A percentile compares a stretch with the other conserved stretches of the same genome.
phyloP scores from a whole-genome alignment of 768 basidiomycete genomes.

The Polyporus arcularius region DNA sequence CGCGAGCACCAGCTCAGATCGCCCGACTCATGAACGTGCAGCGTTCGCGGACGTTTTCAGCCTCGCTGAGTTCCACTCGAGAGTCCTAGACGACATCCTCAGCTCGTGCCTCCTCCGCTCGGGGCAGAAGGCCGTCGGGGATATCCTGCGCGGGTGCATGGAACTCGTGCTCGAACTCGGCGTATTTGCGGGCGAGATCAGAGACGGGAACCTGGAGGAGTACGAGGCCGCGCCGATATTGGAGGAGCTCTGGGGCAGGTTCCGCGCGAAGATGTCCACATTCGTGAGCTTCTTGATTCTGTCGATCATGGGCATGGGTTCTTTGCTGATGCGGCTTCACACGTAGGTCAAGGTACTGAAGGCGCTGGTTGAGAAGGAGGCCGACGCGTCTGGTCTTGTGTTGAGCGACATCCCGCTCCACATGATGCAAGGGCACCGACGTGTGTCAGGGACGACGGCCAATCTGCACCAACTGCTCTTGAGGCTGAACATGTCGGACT shows the following conservation, averaged over 20 bases:
- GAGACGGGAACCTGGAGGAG: slow-evolving; percentile 55
- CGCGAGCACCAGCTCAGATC: neutral
- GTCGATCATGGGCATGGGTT: neutral
- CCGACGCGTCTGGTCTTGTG: slow-evolving; percentile 22
- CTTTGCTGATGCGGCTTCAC: slow-evolving; percentile 6
- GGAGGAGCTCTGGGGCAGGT: slow-evolving; percentile 54
- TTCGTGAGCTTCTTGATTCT: slow-evolving; percentile 48
- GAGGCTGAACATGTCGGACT: slow-evolving; percentile 54
- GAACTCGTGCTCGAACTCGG: slow-evolving; percentile 70
- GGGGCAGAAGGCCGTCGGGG: slow-evolving; percentile 63
- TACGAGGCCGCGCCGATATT: slow-evolving; percentile 62
- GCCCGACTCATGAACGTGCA: neutral
- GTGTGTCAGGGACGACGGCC: slow-evolving; percentile 47
- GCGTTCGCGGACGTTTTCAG: slow-evolving; percentile 73
- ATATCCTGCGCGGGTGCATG: slow-evolving; percentile 61
- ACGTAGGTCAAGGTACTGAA: slow-evolving; percentile 57
- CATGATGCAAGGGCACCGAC: slow-evolving; percentile 37
- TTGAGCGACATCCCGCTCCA: slow-evolving; percentile 27
- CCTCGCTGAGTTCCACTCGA: slow-evolving; percentile 66
- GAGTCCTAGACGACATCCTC: slow-evolving; percentile 71
- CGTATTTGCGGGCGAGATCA: slow-evolving; percentile 62
- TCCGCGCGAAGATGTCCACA: slow-evolving; percentile 53
- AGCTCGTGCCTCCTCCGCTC: slow-evolving; percentile 74
- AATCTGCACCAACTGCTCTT: slow-evolving; percentile 56
- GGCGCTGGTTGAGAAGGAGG: slow-evolving; percentile 54